These are phyloP conservation scores for Verticillium longisporum DNA, from an alignment of 2,329 filamentous ascomycete species.

Conservation along the genomic window DNA sequence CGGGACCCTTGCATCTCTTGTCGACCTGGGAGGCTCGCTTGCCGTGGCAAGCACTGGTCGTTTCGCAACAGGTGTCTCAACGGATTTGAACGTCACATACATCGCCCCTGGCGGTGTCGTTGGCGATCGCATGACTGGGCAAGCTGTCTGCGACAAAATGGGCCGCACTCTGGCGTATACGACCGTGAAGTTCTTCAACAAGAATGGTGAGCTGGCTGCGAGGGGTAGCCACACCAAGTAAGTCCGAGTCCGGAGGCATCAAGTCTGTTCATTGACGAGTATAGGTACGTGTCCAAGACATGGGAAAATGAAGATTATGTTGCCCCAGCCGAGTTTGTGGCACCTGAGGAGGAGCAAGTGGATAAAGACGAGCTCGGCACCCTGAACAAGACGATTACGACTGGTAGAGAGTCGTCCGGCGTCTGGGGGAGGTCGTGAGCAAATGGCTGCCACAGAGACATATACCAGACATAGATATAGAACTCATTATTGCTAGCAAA, in stretches of 20 bases:
- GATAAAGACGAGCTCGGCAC: neutral
- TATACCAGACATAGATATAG: neutral
- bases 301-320: conserved; percentile 27
- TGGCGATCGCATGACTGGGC: conserved; percentile 49
- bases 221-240: conserved; percentile 62
- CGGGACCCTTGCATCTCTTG: conserved; percentile 71
- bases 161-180: conserved; percentile 60
- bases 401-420: neutral
- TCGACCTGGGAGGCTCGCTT: conserved; percentile 58
- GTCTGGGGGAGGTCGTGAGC: neutral
- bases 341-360: conserved; percentile 24
- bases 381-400: neutral
- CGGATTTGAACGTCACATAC: conserved; percentile 61
- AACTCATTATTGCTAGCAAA: neutral
- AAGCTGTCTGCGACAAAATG: conserved; percentile 57
- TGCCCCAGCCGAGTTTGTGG: conserved; percentile 23
- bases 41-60: conserved; percentile 59
- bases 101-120: conserved; percentile 50
- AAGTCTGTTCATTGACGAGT: neutral
- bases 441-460: too few species aligned
- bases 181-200: conserved; percentile 50
- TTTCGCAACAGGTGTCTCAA: conserved; percentile 58
- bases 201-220: conserved; percentile 52
- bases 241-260: conserved; percentile 11
- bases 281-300: conserved; percentile 35